Base-by-base conservation (phyloP, 192 early-diverging fungal genomes). In the Coemansia sp. region DNA sequence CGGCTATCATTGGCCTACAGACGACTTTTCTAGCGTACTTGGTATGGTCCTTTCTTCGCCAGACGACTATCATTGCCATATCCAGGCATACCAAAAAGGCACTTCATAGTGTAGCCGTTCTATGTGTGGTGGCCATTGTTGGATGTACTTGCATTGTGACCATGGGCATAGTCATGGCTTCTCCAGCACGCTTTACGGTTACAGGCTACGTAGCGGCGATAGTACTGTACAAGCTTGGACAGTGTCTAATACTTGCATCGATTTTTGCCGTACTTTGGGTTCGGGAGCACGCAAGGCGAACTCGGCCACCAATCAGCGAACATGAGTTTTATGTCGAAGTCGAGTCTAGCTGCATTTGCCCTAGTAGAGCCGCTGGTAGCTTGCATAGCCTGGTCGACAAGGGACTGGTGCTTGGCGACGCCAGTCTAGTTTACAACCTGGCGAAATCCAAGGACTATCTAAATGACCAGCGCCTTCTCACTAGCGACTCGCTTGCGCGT, bases 261-360 rank as follows among this genome's bases (percentile, higher is more conserved):
- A 69, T 72, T 20, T 66, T 77, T 47, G 66, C 66, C 0, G 70
- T 66, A 1, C 55, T 72, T 14, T 77, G 69, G 75, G 70, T 77
- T 0, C 20, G 70, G 6, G 75, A 72, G 28, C 62, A 69, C n/a
- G 69, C 75, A 8, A 72, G 65, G 43, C 58, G 70, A 2, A 77
- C 70, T 5, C 61, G 75, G 1, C 70, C 69, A n/a, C 21, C 61
- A 18, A 62, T 72, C 26, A 56, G 56, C 33, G 58, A 68, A 8
- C 66, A 72, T 20, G 75, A 77, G 31, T 69, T 72, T 26, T 65
- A 68, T 37, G 62, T 61, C 3, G 57, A 57, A 10, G 26, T 64
- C 48, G 56, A 64, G 18, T 38, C 55, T 6, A 28, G 42, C 6
- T 37, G 36, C 37, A 26, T 34, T 45, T 12, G 33, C 59, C 23